Evolutionary conservation across 495 filamentous ascomycete genomes (phyloP).

Genomic region (Trichodelitschia bisporula): DNA sequence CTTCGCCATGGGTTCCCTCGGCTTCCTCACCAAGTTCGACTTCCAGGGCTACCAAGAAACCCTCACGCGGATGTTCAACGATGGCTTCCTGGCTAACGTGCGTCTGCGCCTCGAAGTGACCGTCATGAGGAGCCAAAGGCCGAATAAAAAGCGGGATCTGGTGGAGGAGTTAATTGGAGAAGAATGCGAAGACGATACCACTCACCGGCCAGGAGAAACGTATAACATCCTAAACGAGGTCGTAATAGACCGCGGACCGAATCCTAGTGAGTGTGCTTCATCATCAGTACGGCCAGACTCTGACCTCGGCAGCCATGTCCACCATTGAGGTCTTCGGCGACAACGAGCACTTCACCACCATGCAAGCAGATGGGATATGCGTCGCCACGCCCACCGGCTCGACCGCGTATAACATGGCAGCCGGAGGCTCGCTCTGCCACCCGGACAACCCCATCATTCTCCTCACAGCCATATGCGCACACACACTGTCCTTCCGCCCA

Average conservation of each 20-base stretch:
- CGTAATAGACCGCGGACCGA: slow-evolving; percentile 78
- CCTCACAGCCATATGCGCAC: slow-evolving; percentile 83
- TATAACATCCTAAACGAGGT: slow-evolving; percentile 83
- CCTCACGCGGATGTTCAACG: slow-evolving; percentile 44
- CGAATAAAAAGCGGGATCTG: slow-evolving; percentile 25
- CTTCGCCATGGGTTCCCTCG: slow-evolving; percentile 75
- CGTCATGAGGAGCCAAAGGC: slow-evolving; percentile 53
- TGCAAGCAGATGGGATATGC: slow-evolving; percentile 72
- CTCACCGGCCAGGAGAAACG: slow-evolving; percentile 55
- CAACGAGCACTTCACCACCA: slow-evolving; percentile 76
- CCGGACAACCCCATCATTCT: slow-evolving; percentile 95
- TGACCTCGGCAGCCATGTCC: slow-evolving; percentile 40
- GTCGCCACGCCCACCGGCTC: slow-evolving; percentile 82
- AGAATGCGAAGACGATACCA: slow-evolving; percentile 53
- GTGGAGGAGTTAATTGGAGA: slow-evolving; percentile 75
- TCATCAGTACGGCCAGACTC: slow-evolving; percentile 9
- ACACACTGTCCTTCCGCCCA: slow-evolving; percentile 85
- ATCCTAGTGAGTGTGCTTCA: slow-evolving; percentile 36
- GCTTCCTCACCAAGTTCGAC: slow-evolving; percentile 92
- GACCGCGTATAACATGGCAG: slow-evolving; percentile 92
- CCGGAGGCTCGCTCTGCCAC: slow-evolving; percentile 83
- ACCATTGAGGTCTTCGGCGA: slow-evolving; percentile 81
- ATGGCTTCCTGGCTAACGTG: slow-evolving; percentile 75
- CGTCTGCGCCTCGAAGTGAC: slow-evolving; percentile 82
- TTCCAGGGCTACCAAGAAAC: slow-evolving; percentile 48